Evolutionary conservation across 768 basidiomycete species (phyloP).

Genomic region (Psilocybe tampanensis): DNA sequence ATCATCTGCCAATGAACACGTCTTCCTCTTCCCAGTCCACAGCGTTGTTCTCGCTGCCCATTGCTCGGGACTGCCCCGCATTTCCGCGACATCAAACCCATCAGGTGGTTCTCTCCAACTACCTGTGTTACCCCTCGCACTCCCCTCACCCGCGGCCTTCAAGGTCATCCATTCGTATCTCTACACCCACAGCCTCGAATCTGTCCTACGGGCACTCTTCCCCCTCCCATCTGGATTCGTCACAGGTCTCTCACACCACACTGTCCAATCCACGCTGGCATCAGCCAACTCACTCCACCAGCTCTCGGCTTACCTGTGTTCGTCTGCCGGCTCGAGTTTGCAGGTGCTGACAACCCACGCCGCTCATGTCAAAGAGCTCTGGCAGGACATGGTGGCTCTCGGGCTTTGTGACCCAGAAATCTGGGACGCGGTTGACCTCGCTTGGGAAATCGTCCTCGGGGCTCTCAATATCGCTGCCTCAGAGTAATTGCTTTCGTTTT

Average conservation of each 20-base stretch:
- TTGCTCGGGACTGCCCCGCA: slow-evolving; percentile 56
- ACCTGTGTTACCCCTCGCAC: slow-evolving; percentile 68
- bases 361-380: slow-evolving; percentile 75
- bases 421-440: slow-evolving; percentile 78
- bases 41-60: slow-evolving; percentile 61
- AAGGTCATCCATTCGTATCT: slow-evolving; percentile 64
- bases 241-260: slow-evolving; percentile 43
- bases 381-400: slow-evolving; percentile 77
- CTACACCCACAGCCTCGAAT: slow-evolving; percentile 63
- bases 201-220: slow-evolving; percentile 64
- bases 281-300: slow-evolving; percentile 56
- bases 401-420: slow-evolving; percentile 73
- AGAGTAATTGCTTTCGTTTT: slow-evolving; percentile 25
- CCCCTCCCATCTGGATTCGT: slow-evolving; percentile 54
- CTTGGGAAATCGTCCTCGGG: slow-evolving; percentile 75
- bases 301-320: slow-evolving; percentile 54
- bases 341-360: slow-evolving; percentile 55
- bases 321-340: slow-evolving; percentile 45
- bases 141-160: slow-evolving; percentile 75
- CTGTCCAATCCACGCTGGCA: slow-evolving; percentile 43
- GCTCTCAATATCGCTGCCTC: slow-evolving; percentile 51
- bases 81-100: slow-evolving; percentile 41
- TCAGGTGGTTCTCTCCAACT: slow-evolving; percentile 41
- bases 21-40: slow-evolving; percentile 63
- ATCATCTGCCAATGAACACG: slow-evolving; percentile 40